Conservation (phyloP, 345 rosid species). For the Sisymbrium altissimum region DNA sequence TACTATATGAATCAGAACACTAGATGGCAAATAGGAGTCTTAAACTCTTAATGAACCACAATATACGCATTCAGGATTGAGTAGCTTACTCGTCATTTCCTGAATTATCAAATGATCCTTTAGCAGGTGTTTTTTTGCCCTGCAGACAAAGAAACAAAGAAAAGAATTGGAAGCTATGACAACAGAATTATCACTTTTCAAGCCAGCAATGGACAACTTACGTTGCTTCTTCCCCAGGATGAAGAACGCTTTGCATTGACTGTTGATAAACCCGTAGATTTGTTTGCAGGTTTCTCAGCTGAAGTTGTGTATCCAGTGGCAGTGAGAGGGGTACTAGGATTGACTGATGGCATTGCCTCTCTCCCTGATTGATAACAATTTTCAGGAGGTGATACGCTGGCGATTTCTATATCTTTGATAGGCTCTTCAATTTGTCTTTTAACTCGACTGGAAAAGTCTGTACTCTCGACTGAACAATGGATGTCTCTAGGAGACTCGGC, state of each 20-base stretch:
- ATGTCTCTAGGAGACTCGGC: slow-evolving; percentile 57
- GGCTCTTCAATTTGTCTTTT: slow-evolving; percentile 58
- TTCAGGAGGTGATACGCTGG: slow-evolving; percentile 49
- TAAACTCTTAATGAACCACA: not conserved
- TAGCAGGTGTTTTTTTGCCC: slow-evolving; percentile 59
- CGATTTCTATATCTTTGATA: slow-evolving; percentile 45
- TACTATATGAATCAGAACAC: not conserved
- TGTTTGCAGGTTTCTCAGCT: slow-evolving; percentile 56
- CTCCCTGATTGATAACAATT: slow-evolving; percentile 77
- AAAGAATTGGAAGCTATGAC: not conserved
- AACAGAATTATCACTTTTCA: slow-evolving; percentile 1
- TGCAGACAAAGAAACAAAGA: slow-evolving; percentile 16
- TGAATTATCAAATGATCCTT: slow-evolving; percentile 86
- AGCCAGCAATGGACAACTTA: slow-evolving; percentile 41
- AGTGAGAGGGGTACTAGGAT: slow-evolving; percentile 54
- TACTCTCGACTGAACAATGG: slow-evolving; percentile 51
- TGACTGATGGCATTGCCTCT: slow-evolving; percentile 63
- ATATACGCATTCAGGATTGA: slow-evolving; percentile 11
- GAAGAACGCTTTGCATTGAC: slow-evolving; percentile 57
- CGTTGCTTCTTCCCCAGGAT: slow-evolving; percentile 87
- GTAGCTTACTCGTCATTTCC: slow-evolving; percentile 95
- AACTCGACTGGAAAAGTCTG: slow-evolving; percentile 37
- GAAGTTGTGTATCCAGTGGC: slow-evolving; percentile 53
- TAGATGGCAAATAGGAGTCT: not conserved
- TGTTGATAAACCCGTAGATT: slow-evolving; percentile 49